phyloP scores from a whole-genome alignment of 768 basidiomycete species.

The Dioszegia hungarica region DNA sequence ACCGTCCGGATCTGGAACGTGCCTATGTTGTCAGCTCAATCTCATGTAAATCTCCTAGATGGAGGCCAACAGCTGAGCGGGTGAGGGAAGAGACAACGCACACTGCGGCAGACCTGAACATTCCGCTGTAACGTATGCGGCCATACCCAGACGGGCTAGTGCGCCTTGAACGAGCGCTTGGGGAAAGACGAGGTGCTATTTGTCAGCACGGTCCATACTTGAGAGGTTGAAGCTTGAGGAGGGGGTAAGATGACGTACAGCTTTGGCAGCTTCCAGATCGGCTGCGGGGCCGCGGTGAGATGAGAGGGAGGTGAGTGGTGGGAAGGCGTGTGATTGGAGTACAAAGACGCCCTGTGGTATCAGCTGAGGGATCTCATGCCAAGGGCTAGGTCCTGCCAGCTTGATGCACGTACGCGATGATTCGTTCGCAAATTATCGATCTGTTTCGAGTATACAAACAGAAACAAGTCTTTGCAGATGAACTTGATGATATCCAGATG shows the following conservation, averaged over 20 bases:
- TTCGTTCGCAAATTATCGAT: slow-evolving; percentile 94
- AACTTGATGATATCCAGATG: slow-evolving; percentile 90
- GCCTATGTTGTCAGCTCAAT: slow-evolving; percentile 11
- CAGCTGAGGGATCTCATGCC: not conserved
- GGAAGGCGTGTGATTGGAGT: slow-evolving; percentile 85
- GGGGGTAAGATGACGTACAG: slow-evolving; percentile 54
- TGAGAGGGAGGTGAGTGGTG: slow-evolving; percentile 73
- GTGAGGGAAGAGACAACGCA: slow-evolving; percentile 40
- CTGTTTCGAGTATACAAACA: slow-evolving; percentile 85
- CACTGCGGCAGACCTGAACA: slow-evolving; percentile 80
- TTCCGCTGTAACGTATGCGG: slow-evolving; percentile 71
- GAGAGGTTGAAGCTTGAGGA: not conserved
- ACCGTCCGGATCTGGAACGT: slow-evolving; percentile 44
- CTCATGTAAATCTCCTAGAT: not conserved
- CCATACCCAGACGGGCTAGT: slow-evolving; percentile 69
- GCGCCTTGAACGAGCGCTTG: slow-evolving; percentile 80
- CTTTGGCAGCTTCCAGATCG: slow-evolving; percentile 63
- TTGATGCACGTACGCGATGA: slow-evolving; percentile 71
- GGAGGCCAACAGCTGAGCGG: not conserved
- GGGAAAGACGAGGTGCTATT: slow-evolving; percentile 73
- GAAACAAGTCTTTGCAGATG: slow-evolving; percentile 94
- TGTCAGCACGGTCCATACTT: no score
- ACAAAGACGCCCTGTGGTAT: slow-evolving; percentile 79
- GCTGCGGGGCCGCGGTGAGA: slow-evolving; percentile 73
- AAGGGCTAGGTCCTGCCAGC: no score